Conservation (phyloP, 768 basidiomycete genomes). For the Mycena kentingensis region DNA sequence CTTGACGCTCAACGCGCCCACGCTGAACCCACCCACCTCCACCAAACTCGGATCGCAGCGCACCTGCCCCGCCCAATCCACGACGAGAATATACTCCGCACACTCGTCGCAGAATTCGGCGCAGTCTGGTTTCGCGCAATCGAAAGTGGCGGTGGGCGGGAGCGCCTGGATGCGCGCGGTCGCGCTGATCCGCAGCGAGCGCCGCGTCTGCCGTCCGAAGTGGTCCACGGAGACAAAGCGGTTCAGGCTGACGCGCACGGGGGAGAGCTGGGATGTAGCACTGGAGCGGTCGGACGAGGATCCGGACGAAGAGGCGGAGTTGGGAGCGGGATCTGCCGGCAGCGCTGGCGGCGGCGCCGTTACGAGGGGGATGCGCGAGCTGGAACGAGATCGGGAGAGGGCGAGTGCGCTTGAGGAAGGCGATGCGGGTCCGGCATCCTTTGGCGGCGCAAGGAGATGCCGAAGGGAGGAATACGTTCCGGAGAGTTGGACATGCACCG, state of each 20-base stretch:
- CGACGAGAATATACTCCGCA: background rate
- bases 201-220: background rate
- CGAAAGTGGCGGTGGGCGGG: background rate
- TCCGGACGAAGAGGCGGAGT: background rate
- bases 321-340: background rate
- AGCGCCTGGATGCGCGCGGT: background rate
- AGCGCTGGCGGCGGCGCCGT: background rate
- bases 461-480: background rate
- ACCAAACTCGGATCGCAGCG: background rate
- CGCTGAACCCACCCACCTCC: background rate
- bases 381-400: too few species aligned
- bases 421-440: background rate
- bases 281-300: too few species aligned
- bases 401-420: background rate
- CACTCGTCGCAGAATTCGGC: background rate
- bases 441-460: background rate
- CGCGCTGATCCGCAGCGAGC: background rate
- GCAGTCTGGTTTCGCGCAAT: background rate
- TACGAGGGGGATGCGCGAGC: background rate
- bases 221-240: background rate
- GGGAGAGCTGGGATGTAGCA: too few species aligned
- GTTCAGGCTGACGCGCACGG: background rate
- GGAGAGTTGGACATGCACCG: constrained; percentile 8
- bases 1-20: background rate
- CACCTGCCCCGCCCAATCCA: background rate